Conservation (phyloP, 2,329 filamentous ascomycete genomes). For the Canariomyces notabilis region DNA sequence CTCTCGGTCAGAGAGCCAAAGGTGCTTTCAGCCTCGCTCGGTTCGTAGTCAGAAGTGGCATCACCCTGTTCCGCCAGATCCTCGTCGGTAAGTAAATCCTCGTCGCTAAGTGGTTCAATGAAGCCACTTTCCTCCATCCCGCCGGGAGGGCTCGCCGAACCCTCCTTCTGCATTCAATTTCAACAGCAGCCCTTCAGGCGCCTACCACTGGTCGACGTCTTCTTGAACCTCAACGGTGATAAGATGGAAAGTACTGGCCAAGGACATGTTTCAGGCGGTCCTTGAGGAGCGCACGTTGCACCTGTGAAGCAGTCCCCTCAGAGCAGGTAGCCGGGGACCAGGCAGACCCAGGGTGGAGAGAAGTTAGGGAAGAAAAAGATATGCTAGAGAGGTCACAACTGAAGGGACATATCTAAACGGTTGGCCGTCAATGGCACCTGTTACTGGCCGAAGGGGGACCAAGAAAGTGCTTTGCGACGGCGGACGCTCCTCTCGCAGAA, state of each 20-base stretch:
- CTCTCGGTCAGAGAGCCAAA: constrained; percentile 27
- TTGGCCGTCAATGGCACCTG: background rate
- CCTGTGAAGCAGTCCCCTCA: background rate
- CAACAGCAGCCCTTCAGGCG: background rate
- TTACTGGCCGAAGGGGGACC: background rate
- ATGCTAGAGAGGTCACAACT: background rate
- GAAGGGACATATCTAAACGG: background rate
- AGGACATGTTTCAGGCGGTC: background rate
- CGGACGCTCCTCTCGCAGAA: background rate
- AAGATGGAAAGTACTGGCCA: background rate
- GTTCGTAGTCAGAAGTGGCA: constrained; percentile 26
- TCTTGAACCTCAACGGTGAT: background rate
- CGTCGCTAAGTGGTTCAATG: constrained; percentile 19
- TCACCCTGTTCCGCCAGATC: constrained; percentile 12
- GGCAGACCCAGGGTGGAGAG: background rate
- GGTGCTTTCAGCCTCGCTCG: constrained; percentile 20
- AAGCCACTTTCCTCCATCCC: constrained; percentile 22
- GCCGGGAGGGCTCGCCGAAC: background rate
- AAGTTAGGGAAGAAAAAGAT: background rate
- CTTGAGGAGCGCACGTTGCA: background rate
- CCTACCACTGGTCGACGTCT: background rate
- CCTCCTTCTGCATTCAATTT: constrained; percentile 11
- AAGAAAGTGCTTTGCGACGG: background rate
- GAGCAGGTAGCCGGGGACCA: background rate
- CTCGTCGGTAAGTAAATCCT: constrained; percentile 15